Percentiles rank a stretch among this genome's conserved stretches.
phyloP scores from a whole-genome alignment of 257 asterid species.

The Solanum piurae region DNA sequence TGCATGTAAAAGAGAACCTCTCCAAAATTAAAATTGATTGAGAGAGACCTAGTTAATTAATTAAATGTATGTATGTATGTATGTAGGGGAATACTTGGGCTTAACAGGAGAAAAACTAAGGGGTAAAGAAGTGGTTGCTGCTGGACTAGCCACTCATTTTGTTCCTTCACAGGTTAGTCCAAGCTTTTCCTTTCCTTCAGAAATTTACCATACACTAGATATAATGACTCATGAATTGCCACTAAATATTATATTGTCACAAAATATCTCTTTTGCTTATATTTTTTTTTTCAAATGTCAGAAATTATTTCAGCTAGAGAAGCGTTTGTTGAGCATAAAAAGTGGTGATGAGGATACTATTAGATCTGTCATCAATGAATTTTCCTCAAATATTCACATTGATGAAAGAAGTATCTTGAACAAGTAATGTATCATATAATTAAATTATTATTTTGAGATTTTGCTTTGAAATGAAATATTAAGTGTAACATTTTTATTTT shows the following conservation, averaged over 20 bases:
- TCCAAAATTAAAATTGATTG: neutral
- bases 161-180: constrained; percentile 55
- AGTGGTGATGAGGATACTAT: neutral
- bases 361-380: neutral
- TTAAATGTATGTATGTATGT: neutral
- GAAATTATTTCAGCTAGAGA: neutral
- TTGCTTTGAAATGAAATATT: neutral
- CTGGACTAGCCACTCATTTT: constrained; percentile 84
- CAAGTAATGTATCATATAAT: neutral
- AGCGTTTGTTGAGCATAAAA: neutral
- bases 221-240: neutral
- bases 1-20: neutral
- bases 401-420: neutral
- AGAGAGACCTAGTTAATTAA: no score
- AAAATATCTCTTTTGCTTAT: no score
- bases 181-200: neutral
- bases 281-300: neutral
- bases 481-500: neutral
- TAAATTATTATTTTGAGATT: neutral
- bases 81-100: constrained; percentile 72
- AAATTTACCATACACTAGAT: neutral
- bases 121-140: constrained; percentile 69
- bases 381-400: neutral
- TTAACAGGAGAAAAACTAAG: constrained; percentile 76
- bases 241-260: no score